Evolutionary conservation across 208 protist species (phyloP).

Genomic region (Crithidia sp.): DNA sequence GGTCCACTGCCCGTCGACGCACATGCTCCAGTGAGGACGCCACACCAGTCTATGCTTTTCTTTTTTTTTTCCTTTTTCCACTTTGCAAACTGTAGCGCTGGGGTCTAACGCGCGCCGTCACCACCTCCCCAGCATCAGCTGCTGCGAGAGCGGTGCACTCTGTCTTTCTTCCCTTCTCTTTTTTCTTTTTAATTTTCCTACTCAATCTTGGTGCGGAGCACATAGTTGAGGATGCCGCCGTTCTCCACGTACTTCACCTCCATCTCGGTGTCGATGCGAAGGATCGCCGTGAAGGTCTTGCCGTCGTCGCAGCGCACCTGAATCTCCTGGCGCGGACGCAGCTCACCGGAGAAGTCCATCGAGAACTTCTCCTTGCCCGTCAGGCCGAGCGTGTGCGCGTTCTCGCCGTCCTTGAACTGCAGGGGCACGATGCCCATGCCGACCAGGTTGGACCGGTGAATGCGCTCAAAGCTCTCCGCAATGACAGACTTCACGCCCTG

Average conservation of each 20-base stretch:
- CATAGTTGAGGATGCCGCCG: conserved; percentile 95
- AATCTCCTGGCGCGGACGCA: conserved; percentile 88
- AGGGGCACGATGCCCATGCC: conserved; percentile 97
- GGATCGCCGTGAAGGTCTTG: conserved; percentile 83
- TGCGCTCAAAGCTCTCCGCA: conserved; percentile 94
- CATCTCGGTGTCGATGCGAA: conserved; percentile 95
- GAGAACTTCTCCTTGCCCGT: conserved; percentile 93
- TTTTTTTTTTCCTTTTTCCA: too few relatives aligned
- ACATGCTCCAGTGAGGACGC: too few relatives aligned
- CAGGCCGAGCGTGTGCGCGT: conserved; percentile 84
- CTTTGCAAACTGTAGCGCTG: too few relatives aligned
- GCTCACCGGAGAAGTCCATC: conserved; percentile 84
- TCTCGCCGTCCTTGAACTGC: conserved; percentile 93
- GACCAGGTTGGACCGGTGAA: conserved; percentile 96
- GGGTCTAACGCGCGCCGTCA: too few relatives aligned
- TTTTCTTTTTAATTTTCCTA: not conserved
- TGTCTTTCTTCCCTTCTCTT: conserved; percentile 7
- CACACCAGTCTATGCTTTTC: too few relatives aligned
- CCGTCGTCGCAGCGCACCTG: conserved; percentile 86
- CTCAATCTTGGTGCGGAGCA: conserved; percentile 72
- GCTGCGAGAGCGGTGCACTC: too few relatives aligned
- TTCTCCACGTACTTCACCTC: conserved; percentile 95
- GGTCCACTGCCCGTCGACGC: too few relatives aligned
- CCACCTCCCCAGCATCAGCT: too few relatives aligned
- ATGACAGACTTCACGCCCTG: conserved; percentile 95